Percentiles rank a stretch among this genome's conserved stretches.
These are phyloP conservation scores for Stentor coeruleus DNA, from an alignment of 73 alveolate genomes.

Conservation along the genomic window DNA sequence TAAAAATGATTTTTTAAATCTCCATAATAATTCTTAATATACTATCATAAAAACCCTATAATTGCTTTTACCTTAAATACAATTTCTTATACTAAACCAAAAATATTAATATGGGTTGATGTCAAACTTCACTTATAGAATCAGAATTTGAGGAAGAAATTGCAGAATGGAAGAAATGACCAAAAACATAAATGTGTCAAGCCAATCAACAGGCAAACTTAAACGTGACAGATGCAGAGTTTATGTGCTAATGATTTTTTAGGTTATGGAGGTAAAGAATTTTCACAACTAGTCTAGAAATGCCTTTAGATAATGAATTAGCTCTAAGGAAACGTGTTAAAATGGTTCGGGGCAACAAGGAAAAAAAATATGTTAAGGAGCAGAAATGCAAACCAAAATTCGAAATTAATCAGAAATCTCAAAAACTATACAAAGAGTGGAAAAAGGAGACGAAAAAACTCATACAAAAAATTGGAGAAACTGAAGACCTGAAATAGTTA, in stretches of 20 bases:
- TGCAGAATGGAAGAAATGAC: slow-evolving; percentile 22
- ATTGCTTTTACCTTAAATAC: too few relatives aligned
- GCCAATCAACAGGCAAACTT: slow-evolving; percentile 16
- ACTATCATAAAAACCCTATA: too few relatives aligned
- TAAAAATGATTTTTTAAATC: too few relatives aligned
- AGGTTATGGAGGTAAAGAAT: slow-evolving; percentile 33
- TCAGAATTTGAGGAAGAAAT: slow-evolving; percentile 26
- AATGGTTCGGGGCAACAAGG: slow-evolving; percentile 68
- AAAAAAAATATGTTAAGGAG: slow-evolving; percentile 55
- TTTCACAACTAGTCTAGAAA: slow-evolving; percentile 33
- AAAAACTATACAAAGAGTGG: slow-evolving; percentile 71
- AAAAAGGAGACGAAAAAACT: slow-evolving; percentile 54
- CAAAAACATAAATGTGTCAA: slow-evolving; percentile 26
- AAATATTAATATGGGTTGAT: too few relatives aligned
- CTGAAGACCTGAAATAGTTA: slow-evolving; percentile 54
- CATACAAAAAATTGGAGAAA: slow-evolving; percentile 63
- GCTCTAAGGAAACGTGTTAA: slow-evolving; percentile 40
- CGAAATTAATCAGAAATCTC: too few relatives aligned
- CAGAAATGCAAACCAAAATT: too few relatives aligned
- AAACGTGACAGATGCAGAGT: slow-evolving; percentile 38
- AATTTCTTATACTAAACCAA: too few relatives aligned
- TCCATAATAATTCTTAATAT: too few relatives aligned
- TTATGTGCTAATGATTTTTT: slow-evolving; percentile 30
- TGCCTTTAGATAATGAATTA: slow-evolving; percentile 57
- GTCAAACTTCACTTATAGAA: too few relatives aligned